phyloP scores from a whole-genome alignment of 495 filamentous ascomycete genomes.

The Penicillium crystallinum region DNA sequence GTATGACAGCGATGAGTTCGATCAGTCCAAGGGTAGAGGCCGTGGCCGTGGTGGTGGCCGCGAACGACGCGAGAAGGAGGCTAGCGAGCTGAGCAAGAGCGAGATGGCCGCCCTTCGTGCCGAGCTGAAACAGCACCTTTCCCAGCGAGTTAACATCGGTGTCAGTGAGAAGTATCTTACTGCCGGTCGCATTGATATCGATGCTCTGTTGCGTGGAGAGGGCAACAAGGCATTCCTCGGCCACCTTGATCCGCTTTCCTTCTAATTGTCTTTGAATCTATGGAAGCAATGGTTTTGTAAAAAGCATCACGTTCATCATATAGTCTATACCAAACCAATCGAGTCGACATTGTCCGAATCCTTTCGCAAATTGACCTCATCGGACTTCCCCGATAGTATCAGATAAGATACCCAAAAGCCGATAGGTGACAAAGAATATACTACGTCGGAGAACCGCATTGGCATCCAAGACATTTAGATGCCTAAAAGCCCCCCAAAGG shows the following conservation, averaged over 20 bases:
- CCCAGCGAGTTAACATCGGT: constrained; percentile 77
- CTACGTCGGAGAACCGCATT: neutral
- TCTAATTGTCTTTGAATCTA: constrained; percentile 21
- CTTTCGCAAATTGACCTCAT: neutral
- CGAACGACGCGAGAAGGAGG: constrained; percentile 69
- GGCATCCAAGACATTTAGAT: neutral
- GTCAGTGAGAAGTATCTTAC: constrained; percentile 90
- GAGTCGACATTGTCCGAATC: neutral
- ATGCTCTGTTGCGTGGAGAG: constrained; percentile 64
- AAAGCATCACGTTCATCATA: constrained; percentile 4
- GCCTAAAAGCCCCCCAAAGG: neutral
- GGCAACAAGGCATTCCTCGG: constrained; percentile 58
- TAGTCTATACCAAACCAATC: constrained; percentile 7
- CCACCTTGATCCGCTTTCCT: constrained; percentile 48
- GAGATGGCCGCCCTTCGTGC: constrained; percentile 54
- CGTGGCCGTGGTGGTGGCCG: constrained; percentile 64
- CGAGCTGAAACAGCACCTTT: constrained; percentile 51
- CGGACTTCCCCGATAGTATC: neutral
- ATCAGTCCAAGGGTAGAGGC: constrained; percentile 55
- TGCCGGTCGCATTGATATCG: constrained; percentile 72
- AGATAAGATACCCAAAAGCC: neutral
- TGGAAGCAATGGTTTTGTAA: constrained; percentile 2
- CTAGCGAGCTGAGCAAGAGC: constrained; percentile 58
- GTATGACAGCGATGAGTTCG: constrained; percentile 82
- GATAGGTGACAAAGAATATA: constrained; percentile 1